phyloP scores from a whole-genome alignment of 306 rosid genomes.

The Begonia masoniana region DNA sequence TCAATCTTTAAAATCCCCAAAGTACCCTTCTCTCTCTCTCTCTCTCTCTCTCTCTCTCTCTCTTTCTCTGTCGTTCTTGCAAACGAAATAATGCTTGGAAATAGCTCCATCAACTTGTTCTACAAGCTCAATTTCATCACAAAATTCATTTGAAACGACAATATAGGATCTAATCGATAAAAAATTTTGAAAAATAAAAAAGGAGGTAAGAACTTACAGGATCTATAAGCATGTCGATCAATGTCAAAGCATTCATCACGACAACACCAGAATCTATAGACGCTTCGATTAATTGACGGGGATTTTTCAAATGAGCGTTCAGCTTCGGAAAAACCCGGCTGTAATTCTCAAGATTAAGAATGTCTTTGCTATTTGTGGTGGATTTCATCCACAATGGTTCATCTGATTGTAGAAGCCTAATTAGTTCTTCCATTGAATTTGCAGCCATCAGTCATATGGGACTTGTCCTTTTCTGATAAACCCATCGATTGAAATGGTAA shows the following conservation, averaged over 20 bases:
- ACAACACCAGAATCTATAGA: slow-evolving; percentile 72
- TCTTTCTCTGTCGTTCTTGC: too few species aligned
- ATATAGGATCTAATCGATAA: too few species aligned
- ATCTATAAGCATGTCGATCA: slow-evolving; percentile 83
- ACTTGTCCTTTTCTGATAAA: slow-evolving; percentile 59
- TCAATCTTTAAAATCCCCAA: too few species aligned
- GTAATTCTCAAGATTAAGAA: slow-evolving; percentile 55
- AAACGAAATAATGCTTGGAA: slow-evolving; percentile 66
- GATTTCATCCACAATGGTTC: slow-evolving; percentile 87
- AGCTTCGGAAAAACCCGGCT: slow-evolving; percentile 45
- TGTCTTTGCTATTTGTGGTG: slow-evolving; percentile 38
- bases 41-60: too few species aligned
- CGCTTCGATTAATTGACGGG: slow-evolving; percentile 49
- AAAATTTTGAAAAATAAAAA: too few species aligned
- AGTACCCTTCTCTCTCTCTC: too few species aligned
- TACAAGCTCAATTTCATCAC: slow-evolving; percentile 20
- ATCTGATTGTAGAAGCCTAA: slow-evolving; percentile 63
- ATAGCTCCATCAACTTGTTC: slow-evolving; percentile 76
- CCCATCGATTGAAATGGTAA: slow-evolving; percentile 44
- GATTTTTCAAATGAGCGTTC: slow-evolving; percentile 43
- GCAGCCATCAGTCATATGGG: slow-evolving; percentile 67
- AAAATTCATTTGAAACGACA: background rate
- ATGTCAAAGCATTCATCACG: slow-evolving; percentile 54
- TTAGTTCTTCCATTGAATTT: slow-evolving; percentile 63
- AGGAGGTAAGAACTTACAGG: slow-evolving; percentile 25